A percentile compares a stretch with the other conserved stretches of the same genome.
phyloP scores from a whole-genome alignment of 306 rosid species.

The Dalbergia cochinchinensis region DNA sequence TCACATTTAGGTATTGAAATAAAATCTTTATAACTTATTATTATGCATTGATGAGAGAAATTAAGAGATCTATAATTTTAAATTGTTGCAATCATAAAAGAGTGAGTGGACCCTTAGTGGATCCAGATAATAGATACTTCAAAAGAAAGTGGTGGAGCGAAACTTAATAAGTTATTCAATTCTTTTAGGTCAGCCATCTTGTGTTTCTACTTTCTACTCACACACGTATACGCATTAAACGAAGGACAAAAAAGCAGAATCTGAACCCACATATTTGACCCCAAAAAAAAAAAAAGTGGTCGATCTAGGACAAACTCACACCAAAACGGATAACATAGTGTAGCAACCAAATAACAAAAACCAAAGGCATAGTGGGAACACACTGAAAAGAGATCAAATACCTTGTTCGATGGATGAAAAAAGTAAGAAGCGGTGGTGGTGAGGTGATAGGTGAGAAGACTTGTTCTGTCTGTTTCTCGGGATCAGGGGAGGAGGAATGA shows the following conservation, averaged over 20 bases:
- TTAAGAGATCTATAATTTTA: constrained; percentile 46
- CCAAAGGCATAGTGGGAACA: neutral
- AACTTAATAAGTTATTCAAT: neutral
- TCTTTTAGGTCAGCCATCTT: constrained; percentile 8
- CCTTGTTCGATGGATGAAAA: neutral
- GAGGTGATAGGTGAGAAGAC: neutral
- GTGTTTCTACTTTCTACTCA: neutral
- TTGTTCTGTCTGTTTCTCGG: constrained; percentile 33
- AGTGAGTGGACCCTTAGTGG: constrained; percentile 14
- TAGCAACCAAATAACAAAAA: neutral
- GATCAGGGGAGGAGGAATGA: constrained; percentile 30
- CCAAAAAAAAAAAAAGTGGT: too few relatives aligned
- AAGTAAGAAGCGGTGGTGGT: neutral
- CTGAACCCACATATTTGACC: neutral
- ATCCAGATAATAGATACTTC: neutral
- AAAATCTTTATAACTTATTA: too few relatives aligned
- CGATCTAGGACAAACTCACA: constrained; percentile 45
- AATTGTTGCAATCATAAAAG: neutral
- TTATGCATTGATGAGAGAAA: too few relatives aligned
- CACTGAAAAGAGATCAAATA: neutral
- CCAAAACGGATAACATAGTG: constrained; percentile 15
- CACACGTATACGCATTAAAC: neutral
- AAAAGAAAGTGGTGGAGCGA: constrained; percentile 3
- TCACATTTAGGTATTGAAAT: too few relatives aligned
- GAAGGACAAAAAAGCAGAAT: constrained; percentile 13